Evolutionary conservation across 805 yeast species (phyloP).

Genomic region (Pichia kluyveri): DNA sequence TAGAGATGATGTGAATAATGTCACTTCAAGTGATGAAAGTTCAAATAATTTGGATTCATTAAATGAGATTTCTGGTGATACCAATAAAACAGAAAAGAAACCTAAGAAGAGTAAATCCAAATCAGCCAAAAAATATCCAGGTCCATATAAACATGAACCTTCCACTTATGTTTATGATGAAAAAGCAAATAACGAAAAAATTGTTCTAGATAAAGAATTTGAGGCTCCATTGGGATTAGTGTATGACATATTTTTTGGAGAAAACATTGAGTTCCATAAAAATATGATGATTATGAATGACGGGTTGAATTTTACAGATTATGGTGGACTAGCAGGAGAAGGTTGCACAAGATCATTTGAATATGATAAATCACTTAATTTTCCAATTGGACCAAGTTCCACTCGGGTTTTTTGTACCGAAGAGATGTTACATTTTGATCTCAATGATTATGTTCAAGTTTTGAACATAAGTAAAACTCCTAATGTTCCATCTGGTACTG

Average conservation of each 20-base stretch:
- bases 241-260: slow-evolving; percentile 63
- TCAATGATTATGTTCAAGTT: slow-evolving; percentile 47
- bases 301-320: slow-evolving; percentile 37
- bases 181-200: slow-evolving; percentile 38
- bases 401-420: slow-evolving; percentile 62
- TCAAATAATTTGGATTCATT: background rate
- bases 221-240: slow-evolving; percentile 74
- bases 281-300: slow-evolving; percentile 34
- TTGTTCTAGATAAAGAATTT: slow-evolving; percentile 41
- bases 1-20: slow-evolving; percentile 8
- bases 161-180: slow-evolving; percentile 42
- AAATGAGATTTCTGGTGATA: background rate
- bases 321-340: slow-evolving; percentile 30
- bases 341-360: slow-evolving; percentile 40
- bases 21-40: slow-evolving; percentile 16
- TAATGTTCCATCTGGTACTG: slow-evolving; percentile 87
- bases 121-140: slow-evolving; percentile 22
- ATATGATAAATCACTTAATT: slow-evolving; percentile 69
- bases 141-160: slow-evolving; percentile 56
- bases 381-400: slow-evolving; percentile 86
- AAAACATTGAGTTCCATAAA: slow-evolving; percentile 33
- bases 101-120: background rate
- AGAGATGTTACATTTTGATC: slow-evolving; percentile 45
- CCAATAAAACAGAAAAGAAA: background rate
- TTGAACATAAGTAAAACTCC: slow-evolving; percentile 70